phyloP scores from a whole-genome alignment of 169 alveolate genomes.

The Cryptosporidium andersoni region DNA sequence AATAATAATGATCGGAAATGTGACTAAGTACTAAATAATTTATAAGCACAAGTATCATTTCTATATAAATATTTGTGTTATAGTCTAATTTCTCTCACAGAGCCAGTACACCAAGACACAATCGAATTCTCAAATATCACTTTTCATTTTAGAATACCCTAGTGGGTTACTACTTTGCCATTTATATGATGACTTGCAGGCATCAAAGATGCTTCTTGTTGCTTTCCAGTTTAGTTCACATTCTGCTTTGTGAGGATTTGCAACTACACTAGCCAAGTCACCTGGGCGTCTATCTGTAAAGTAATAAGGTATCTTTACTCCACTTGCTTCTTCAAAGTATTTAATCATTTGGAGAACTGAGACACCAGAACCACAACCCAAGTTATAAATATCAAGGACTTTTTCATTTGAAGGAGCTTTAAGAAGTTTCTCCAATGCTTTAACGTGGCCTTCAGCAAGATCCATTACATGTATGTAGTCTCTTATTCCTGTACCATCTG shows the following conservation, averaged over 20 bases:
- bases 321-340: slow-evolving; percentile 85
- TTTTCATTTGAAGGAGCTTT: slow-evolving; percentile 19
- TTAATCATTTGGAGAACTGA: slow-evolving; percentile 85
- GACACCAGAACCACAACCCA: slow-evolving; percentile 90
- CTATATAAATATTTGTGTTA: too few relatives aligned
- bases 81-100: too few relatives aligned
- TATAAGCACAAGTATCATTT: too few relatives aligned
- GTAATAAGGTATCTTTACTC: slow-evolving; percentile 75
- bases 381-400: slow-evolving; percentile 80
- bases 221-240: slow-evolving; percentile 87
- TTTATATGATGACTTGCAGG: slow-evolving; percentile 72
- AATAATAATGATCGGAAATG: too few relatives aligned
- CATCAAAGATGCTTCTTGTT: slow-evolving; percentile 69
- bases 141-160: slow-evolving; percentile 71
- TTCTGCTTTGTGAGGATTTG: slow-evolving; percentile 88
- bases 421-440: slow-evolving; percentile 81
- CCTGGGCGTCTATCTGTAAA: slow-evolving; percentile 87
- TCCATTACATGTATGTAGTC: slow-evolving; percentile 94
- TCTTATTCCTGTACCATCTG: slow-evolving; percentile 91
- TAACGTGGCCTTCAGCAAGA: slow-evolving; percentile 91
- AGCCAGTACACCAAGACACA: too few relatives aligned
- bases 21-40: too few relatives aligned
- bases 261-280: slow-evolving; percentile 85
- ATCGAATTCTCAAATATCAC: background rate
- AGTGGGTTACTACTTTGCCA: slow-evolving; percentile 78